These are phyloP conservation scores for Miscanthus sacchariflorus DNA, from an alignment of 202 grass and related monocot species.

Conservation along the genomic window DNA sequence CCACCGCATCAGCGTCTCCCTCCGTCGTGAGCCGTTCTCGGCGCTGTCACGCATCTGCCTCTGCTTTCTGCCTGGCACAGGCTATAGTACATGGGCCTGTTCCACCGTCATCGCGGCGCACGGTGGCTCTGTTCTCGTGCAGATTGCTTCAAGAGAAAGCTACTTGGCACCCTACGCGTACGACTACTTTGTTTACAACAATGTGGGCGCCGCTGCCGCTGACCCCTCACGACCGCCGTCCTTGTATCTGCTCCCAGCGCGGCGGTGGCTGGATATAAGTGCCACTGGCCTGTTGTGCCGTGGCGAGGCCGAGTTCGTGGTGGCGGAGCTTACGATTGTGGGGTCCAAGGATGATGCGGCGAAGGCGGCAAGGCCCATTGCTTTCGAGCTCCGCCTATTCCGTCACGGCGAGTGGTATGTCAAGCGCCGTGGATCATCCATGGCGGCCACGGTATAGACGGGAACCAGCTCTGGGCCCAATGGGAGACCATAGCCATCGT, in stretches of 20 bases:
- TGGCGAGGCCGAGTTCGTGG: not conserved
- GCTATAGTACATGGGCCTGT: accelerated
- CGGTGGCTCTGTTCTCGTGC: not conserved
- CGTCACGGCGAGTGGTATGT: not conserved
- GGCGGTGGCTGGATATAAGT: too few relatives aligned
- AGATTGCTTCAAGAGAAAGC: not conserved
- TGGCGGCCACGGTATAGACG: too few relatives aligned
- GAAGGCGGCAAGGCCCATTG: not conserved
- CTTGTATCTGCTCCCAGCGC: too few relatives aligned
- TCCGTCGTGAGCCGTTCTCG: too few relatives aligned
- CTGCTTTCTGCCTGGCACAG: too few relatives aligned
- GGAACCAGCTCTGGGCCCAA: not conserved
- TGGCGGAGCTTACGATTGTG: not conserved
- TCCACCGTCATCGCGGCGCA: not conserved
- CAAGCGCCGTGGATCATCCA: not conserved
- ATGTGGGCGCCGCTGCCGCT: too few relatives aligned
- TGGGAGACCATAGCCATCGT: not conserved
- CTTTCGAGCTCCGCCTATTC: not conserved
- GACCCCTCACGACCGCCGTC: too few relatives aligned
- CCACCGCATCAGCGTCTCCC: too few relatives aligned
- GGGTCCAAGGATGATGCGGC: not conserved
- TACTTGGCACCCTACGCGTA: too few relatives aligned
- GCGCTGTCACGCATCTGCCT: too few relatives aligned
- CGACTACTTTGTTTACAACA: too few relatives aligned
- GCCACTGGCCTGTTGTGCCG: not conserved